Percentiles rank a stretch among this genome's conserved stretches.
phyloP scores from a whole-genome alignment of 495 filamentous ascomycete species.

The Penicillium flavigenum region DNA sequence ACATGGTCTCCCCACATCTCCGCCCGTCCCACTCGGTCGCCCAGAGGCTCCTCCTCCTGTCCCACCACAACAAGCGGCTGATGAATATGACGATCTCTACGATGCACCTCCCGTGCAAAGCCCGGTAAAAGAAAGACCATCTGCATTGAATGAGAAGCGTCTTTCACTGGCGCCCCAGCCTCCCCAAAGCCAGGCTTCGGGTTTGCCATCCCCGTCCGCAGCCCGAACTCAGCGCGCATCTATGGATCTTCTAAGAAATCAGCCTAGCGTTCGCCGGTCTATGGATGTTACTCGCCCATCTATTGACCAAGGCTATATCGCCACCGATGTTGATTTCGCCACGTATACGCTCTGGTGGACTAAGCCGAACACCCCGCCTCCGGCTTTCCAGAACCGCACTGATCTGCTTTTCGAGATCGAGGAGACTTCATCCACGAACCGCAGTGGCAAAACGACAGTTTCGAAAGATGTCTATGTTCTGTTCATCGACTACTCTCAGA shows the following conservation, averaged over 20 bases:
- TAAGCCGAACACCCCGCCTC: slow-evolving; percentile 67
- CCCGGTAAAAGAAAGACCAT: slow-evolving; percentile 40
- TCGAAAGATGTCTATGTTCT: slow-evolving; percentile 81
- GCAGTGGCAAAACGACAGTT: slow-evolving; percentile 65
- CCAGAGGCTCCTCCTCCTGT: slow-evolving; percentile 34
- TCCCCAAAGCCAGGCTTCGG: slow-evolving; percentile 36
- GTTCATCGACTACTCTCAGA: slow-evolving; percentile 95
- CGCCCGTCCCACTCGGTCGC: slow-evolving; percentile 20
- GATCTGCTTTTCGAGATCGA: slow-evolving; percentile 84
- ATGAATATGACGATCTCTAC: slow-evolving; percentile 53
- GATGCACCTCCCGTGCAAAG: slow-evolving; percentile 53
- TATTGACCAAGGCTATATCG: slow-evolving; percentile 77
- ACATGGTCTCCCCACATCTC: slow-evolving; percentile 34
- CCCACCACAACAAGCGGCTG: slow-evolving; percentile 31
- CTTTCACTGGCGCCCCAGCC: slow-evolving; percentile 32
- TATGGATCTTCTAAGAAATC: slow-evolving; percentile 60
- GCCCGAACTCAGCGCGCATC: slow-evolving; percentile 59
- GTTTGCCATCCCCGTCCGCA: slow-evolving; percentile 47
- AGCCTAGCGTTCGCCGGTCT: slow-evolving; percentile 59
- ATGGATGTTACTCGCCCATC: slow-evolving; percentile 67
- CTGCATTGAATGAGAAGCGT: slow-evolving; percentile 41
- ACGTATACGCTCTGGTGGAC: slow-evolving; percentile 79
- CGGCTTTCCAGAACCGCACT: slow-evolving; percentile 74
- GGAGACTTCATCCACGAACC: slow-evolving; percentile 67
- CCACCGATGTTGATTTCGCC: slow-evolving; percentile 79